Conservation (phyloP, 345 rosid species). For the Ricinus communis region DNA sequence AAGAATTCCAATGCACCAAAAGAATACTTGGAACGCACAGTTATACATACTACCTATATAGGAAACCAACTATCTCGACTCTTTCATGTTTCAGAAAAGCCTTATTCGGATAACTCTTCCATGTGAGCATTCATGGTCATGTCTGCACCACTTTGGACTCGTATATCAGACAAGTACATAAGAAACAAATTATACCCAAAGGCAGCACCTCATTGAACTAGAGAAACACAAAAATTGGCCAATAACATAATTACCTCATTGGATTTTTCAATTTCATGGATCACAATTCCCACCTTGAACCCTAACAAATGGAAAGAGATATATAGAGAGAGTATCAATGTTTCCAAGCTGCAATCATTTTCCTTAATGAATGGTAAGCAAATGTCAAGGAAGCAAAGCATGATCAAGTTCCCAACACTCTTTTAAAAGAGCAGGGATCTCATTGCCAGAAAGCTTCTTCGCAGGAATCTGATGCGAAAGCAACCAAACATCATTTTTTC, state of each 20-base stretch:
- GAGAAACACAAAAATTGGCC: background rate
- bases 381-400: slow-evolving; percentile 58
- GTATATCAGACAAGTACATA: background rate
- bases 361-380: slow-evolving; percentile 25
- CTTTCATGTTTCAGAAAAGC: background rate
- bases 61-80: background rate
- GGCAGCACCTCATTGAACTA: background rate
- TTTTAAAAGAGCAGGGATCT: slow-evolving; percentile 42
- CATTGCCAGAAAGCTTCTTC: slow-evolving; percentile 51
- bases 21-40: background rate
- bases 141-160: background rate
- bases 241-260: slow-evolving; percentile 7
- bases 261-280: background rate
- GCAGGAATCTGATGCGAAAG: slow-evolving; percentile 94
- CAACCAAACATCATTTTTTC: slow-evolving; percentile 48
- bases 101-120: background rate
- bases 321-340: background rate
- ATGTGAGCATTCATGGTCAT: background rate
- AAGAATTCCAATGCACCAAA: background rate
- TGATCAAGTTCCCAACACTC: slow-evolving; percentile 90
- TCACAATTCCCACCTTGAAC: background rate
- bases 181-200: background rate
- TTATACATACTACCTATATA: background rate
- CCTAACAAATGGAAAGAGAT: background rate
- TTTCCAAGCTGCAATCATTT: slow-evolving; percentile 11